Evolutionary conservation across 2,329 filamentous ascomycete species (phyloP).

Genomic region (Xylaria sp.): DNA sequence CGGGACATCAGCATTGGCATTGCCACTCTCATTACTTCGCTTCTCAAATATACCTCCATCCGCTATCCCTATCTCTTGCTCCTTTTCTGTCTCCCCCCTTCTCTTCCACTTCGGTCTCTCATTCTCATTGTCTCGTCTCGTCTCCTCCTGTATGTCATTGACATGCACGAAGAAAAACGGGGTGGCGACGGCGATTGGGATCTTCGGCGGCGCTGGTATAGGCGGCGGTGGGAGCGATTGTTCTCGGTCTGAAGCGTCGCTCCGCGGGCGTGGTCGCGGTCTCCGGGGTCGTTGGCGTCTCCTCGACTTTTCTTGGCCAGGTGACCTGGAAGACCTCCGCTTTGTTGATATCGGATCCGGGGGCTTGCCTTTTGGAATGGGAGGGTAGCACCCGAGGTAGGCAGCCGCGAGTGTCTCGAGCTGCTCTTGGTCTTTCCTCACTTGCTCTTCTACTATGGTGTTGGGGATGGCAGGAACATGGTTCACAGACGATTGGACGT

Average conservation of each 20-base stretch:
- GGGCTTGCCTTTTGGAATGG: not conserved
- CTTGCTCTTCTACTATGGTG: constrained; percentile 11
- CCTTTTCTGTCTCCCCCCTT: not conserved
- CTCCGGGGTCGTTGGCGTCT: constrained; percentile 8
- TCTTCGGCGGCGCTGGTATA: not conserved
- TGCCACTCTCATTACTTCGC: not conserved
- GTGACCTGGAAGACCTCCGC: constrained; percentile 11
- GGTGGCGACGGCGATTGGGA: not conserved
- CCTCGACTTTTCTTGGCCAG: constrained; percentile 6
- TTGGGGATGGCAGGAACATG: constrained; percentile 7
- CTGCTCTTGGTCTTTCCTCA: constrained; percentile 3
- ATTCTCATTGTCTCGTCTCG: constrained; percentile 2
- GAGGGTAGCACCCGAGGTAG: constrained; percentile 1
- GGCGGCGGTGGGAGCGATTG: constrained; percentile 11
- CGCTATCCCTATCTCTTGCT: not conserved
- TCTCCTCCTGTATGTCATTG: constrained; percentile 4
- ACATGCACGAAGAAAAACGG: constrained; percentile 6
- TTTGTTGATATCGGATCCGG: not conserved
- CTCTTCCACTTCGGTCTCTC: not conserved
- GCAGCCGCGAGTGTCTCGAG: constrained; percentile 3
- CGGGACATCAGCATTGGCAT: not conserved
- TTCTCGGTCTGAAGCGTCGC: constrained; percentile 1
- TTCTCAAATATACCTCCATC: not conserved
- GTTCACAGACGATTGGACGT: constrained; percentile 8
- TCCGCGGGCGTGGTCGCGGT: constrained; percentile 2